Conservation (phyloP, 2,329 filamentous ascomycete genomes). For the Neophaeococcomyces aloes region DNA sequence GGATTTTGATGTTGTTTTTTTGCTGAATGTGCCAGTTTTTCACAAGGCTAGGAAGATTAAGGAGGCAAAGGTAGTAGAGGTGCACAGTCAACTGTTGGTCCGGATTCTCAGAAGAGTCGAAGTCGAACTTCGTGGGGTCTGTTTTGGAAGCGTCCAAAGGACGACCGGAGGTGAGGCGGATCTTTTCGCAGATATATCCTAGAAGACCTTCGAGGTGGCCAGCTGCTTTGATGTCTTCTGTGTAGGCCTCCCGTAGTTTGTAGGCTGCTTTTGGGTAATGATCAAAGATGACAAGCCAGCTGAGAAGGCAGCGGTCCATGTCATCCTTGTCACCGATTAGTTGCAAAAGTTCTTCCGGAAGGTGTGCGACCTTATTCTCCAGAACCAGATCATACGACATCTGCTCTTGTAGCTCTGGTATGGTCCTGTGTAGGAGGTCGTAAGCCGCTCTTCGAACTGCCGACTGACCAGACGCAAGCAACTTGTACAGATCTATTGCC, state of each 20-base stretch:
- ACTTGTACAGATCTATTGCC: constrained; percentile 57
- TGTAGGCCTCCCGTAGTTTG: constrained; percentile 73
- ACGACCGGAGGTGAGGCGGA: constrained; percentile 65
- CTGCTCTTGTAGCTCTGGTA: constrained; percentile 68
- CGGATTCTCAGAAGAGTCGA: constrained; percentile 53
- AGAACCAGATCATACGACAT: constrained; percentile 63
- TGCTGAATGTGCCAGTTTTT: constrained; percentile 78
- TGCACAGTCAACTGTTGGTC: constrained; percentile 77
- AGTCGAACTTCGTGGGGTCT: constrained; percentile 52
- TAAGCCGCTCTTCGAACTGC: constrained; percentile 73
- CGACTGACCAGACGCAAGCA: constrained; percentile 65
- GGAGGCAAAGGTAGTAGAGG: constrained; percentile 72
- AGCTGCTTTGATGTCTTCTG: constrained; percentile 64
- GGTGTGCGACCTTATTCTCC: constrained; percentile 45
- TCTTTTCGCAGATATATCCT: constrained; percentile 70
- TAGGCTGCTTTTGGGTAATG: constrained; percentile 68
- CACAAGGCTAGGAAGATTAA: constrained; percentile 65
- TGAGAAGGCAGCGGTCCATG: constrained; percentile 70
- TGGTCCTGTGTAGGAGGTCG: constrained; percentile 64
- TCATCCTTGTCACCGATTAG: constrained; percentile 59
- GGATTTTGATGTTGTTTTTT: constrained; percentile 64
- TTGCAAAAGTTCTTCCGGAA: constrained; percentile 78
- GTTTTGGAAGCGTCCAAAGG: constrained; percentile 62
- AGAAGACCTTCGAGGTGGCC: constrained; percentile 55
- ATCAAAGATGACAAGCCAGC: constrained; percentile 85